phyloP scores from a whole-genome alignment of 257 asterid genomes.

The Penstemon newberryi region DNA sequence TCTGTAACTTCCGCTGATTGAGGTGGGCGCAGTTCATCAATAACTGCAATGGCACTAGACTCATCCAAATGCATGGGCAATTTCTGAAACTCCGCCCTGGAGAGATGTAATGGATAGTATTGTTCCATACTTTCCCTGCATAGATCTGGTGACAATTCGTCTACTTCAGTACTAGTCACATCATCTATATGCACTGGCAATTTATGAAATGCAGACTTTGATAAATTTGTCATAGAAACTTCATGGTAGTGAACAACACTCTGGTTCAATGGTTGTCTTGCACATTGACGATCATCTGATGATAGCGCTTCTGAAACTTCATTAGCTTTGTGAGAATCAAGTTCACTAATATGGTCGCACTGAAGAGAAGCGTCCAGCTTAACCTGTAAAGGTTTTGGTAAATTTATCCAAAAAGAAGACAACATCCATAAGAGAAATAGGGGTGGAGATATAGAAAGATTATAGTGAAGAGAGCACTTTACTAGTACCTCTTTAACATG shows the following conservation, averaged over 20 bases:
- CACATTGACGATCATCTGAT: conserved; percentile 35
- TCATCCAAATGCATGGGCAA: conserved; percentile 50
- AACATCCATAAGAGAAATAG: conserved; percentile 18
- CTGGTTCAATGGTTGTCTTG: conserved; percentile 28
- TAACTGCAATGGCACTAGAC: conserved; percentile 34
- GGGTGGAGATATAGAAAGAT: not conserved
- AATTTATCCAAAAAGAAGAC: conserved; percentile 25
- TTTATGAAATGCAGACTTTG: conserved; percentile 59
- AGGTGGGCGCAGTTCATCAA: conserved; percentile 63
- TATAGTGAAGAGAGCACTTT: conserved; percentile 22
- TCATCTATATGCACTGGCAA: conserved; percentile 49
- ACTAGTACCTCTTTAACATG: conserved; percentile 47
- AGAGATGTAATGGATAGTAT: conserved; percentile 36
- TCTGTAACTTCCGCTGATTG: conserved; percentile 40
- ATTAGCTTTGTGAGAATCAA: conserved; percentile 34
- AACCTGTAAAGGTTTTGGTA: conserved; percentile 52
- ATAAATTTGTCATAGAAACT: conserved; percentile 35
- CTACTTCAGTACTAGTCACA: conserved; percentile 36
- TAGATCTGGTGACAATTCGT: conserved; percentile 61
- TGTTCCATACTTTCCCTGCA: conserved; percentile 34
- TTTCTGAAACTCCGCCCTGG: conserved; percentile 49
- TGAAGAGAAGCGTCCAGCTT: conserved; percentile 29
- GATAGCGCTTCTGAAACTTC: conserved; percentile 33
- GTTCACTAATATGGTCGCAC: conserved; percentile 34
- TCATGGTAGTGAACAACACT: conserved; percentile 27